phyloP scores from a whole-genome alignment of 441 rosid genomes.

The Raphanus hybrid region DNA sequence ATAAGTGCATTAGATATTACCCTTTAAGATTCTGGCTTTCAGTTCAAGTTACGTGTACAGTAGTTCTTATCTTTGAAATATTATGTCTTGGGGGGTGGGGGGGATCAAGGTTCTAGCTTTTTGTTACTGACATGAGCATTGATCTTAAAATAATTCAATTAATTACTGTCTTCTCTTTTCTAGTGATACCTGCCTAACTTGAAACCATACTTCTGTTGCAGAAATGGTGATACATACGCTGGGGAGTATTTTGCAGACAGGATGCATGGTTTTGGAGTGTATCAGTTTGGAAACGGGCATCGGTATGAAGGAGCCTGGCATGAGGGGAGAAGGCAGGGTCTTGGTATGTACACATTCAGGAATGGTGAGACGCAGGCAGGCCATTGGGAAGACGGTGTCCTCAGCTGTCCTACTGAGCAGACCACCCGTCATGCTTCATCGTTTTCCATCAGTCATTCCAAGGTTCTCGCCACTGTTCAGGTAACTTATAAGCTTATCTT shows the following conservation, averaged over 20 bases:
- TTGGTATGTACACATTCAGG: conserved; percentile 70
- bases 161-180: neutral
- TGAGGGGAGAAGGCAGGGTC: conserved; percentile 79
- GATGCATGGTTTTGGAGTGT: conserved; percentile 77
- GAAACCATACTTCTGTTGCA: conserved; percentile 34
- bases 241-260: conserved; percentile 80
- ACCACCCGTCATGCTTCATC: conserved; percentile 49
- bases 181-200: conserved; percentile 10
- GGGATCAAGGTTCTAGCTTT: conserved; percentile 1
- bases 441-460: conserved; percentile 48
- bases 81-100: neutral
- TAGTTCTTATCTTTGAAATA: neutral
- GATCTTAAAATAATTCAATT: neutral
- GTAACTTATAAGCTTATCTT: conserved; percentile 36
- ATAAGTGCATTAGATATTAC: neutral
- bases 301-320: conserved; percentile 82
- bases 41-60: too few species aligned
- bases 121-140: conserved; percentile 11
- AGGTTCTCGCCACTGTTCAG: conserved; percentile 63
- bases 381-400: conserved; percentile 70
- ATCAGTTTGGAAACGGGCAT: conserved; percentile 72
- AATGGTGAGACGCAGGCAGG: conserved; percentile 72
- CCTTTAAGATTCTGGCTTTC: too few species aligned
- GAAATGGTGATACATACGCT: conserved; percentile 71
- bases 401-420: conserved; percentile 52